Conservation (phyloP, 768 basidiomycete genomes). For the Nidularia sp. region DNA sequence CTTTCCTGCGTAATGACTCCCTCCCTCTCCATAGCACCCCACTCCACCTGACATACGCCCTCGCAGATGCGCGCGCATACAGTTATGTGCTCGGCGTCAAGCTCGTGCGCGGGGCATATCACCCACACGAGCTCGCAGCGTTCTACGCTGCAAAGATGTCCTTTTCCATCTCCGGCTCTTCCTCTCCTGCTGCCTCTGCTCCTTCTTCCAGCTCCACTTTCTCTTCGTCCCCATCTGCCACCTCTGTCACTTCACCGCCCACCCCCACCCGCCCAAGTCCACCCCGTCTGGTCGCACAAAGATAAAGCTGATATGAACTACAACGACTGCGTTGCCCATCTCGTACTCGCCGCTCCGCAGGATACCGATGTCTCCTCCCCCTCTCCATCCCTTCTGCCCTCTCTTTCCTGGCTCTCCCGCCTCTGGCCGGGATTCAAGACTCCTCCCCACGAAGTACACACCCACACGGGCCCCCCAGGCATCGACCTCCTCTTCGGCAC, state of each 20-base stretch:
- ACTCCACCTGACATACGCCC: conserved; percentile 55
- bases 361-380: conserved; percentile 31
- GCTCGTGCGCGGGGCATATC: conserved; percentile 92
- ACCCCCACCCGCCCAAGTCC: conserved; percentile 21
- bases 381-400: not conserved
- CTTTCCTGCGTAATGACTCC: too few relatives aligned
- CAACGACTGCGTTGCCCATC: conserved; percentile 51
- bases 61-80: conserved; percentile 60
- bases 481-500: conserved; percentile 82
- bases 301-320: conserved; percentile 72
- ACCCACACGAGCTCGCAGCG: conserved; percentile 65
- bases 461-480: conserved; percentile 3
- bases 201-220: too few relatives aligned
- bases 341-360: conserved; percentile 52
- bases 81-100: conserved; percentile 84
- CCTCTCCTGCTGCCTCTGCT: not conserved
- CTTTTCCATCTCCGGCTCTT: conserved; percentile 54
- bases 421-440: too few relatives aligned
- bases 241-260: too few relatives aligned
- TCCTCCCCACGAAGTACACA: not conserved
- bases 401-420: not conserved
- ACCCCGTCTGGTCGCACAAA: conserved; percentile 68
- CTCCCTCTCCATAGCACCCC: conserved; percentile 45
- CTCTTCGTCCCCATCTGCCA: too few relatives aligned
- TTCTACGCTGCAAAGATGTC: conserved; percentile 25